These are phyloP conservation scores for Xylariomycetidae sp. DNA, from an alignment of 2,329 filamentous ascomycete species.

Conservation along the genomic window DNA sequence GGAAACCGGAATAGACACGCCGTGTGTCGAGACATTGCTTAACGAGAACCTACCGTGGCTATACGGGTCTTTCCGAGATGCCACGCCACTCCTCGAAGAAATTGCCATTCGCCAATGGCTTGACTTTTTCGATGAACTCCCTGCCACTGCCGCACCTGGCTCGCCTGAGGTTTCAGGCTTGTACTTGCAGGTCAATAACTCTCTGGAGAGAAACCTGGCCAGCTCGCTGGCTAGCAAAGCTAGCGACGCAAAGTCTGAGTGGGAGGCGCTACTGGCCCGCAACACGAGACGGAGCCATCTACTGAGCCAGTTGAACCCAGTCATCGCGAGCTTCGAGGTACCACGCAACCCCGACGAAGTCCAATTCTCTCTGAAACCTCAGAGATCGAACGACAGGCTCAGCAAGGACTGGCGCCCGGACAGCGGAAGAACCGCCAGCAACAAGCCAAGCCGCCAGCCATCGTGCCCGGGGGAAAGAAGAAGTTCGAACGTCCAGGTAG, in stretches of 20 bases:
- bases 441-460: too few relatives aligned
- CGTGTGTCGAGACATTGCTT: constrained; percentile 23
- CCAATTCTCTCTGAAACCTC: too few relatives aligned
- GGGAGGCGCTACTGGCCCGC: constrained; percentile 27
- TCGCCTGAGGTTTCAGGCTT: constrained; percentile 11
- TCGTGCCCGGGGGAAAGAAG: too few relatives aligned
- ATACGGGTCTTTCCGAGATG: constrained; percentile 2
- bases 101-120: constrained; percentile 26
- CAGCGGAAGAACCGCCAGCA: too few relatives aligned
- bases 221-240: neutral
- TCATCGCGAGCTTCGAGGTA: constrained; percentile 6
- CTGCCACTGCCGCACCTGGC: constrained; percentile 5
- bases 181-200: constrained; percentile 25
- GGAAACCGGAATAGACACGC: too few relatives aligned
- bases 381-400: too few relatives aligned
- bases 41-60: constrained; percentile 12
- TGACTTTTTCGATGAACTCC: constrained; percentile 29
- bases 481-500: too few relatives aligned
- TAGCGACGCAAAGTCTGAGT: constrained; percentile 12
- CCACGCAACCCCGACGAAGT: too few relatives aligned
- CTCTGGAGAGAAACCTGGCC: constrained; percentile 32
- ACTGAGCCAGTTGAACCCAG: constrained; percentile 11
- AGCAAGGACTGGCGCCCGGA: too few relatives aligned
- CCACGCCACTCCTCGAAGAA: constrained; percentile 13
- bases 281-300: constrained; percentile 21